Conservation (phyloP, 2,329 filamentous ascomycete genomes). For the Fusarium ramigenum region DNA sequence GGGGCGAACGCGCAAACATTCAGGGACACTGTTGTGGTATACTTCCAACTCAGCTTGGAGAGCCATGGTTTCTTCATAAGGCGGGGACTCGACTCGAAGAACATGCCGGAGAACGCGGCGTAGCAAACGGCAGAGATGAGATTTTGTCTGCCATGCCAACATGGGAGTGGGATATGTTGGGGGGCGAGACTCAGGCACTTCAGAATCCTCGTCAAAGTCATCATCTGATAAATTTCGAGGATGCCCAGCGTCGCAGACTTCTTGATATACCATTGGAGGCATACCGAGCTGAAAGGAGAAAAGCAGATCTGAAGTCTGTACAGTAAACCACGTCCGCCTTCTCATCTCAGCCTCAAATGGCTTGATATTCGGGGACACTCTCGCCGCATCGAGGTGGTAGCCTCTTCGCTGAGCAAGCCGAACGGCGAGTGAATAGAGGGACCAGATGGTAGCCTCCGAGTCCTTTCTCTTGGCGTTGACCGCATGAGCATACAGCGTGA, state of each 20-base stretch:
- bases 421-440: slow-evolving; percentile 56
- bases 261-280: slow-evolving; percentile 59
- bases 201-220: slow-evolving; percentile 60
- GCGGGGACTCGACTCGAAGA: slow-evolving; percentile 49
- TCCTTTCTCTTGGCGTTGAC: slow-evolving; percentile 54
- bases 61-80: slow-evolving; percentile 48
- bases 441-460: slow-evolving; percentile 57
- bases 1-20: slow-evolving; percentile 52
- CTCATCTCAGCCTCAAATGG: slow-evolving; percentile 63
- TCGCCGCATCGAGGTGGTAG: slow-evolving; percentile 60
- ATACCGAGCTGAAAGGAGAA: slow-evolving; percentile 64
- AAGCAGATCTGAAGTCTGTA: slow-evolving; percentile 58
- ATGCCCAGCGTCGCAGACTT: slow-evolving; percentile 56
- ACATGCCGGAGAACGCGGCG: slow-evolving; percentile 55
- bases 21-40: slow-evolving; percentile 50
- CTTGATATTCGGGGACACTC: slow-evolving; percentile 52
- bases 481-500: slow-evolving; percentile 57
- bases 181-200: slow-evolving; percentile 55
- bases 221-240: slow-evolving; percentile 59
- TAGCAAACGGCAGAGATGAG: slow-evolving; percentile 54
- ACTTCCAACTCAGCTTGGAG: slow-evolving; percentile 54
- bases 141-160: slow-evolving; percentile 55
- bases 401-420: slow-evolving; percentile 62
- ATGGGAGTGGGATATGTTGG: slow-evolving; percentile 55
- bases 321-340: slow-evolving; percentile 58